Conservation (phyloP, 2,329 filamentous ascomycete species). For the Clonostachys sp. region DNA sequence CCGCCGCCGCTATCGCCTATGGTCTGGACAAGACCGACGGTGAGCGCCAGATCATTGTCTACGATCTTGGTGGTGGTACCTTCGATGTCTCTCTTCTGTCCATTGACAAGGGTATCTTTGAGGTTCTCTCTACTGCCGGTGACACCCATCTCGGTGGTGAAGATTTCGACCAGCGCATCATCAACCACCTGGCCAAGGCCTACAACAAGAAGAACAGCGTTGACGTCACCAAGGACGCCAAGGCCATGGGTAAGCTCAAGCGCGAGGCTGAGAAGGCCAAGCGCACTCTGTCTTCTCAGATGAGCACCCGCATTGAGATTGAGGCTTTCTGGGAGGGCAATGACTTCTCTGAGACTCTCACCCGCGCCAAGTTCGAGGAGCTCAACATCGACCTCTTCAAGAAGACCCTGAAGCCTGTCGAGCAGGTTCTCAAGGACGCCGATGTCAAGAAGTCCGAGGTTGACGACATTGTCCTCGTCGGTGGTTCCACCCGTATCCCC, state of each 20-base stretch:
- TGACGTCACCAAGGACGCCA: conserved; percentile 88
- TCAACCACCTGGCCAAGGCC: conserved; percentile 91
- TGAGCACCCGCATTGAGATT: conserved; percentile 91
- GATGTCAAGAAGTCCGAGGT: conserved; percentile 95
- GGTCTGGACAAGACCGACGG: conserved; percentile 82
- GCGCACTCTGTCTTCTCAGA: conserved; percentile 92
- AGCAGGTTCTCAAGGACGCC: conserved; percentile 97
- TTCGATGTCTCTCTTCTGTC: conserved; percentile 93
- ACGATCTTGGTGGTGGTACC: conserved; percentile 91
- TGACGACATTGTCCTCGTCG: conserved; percentile 94
- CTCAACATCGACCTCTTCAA: conserved; percentile 99
- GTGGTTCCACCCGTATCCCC: conserved; percentile 98
- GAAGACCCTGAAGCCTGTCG: conserved; percentile 97
- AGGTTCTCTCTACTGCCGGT: conserved; percentile 91
- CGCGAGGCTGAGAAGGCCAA: conserved; percentile 99
- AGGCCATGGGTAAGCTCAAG: conserved; percentile 99
- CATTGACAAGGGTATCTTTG: conserved; percentile 88
- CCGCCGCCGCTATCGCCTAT: conserved; percentile 91
- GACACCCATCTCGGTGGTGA: conserved; percentile 97
- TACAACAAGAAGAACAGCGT: conserved; percentile 99
- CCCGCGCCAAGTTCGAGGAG: conserved; percentile 98
- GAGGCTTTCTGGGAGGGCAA: conserved; percentile 96
- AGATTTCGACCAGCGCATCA: conserved; percentile 97
- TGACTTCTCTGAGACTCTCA: conserved; percentile 97
- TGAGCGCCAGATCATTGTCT: conserved; percentile 87